phyloP scores from a whole-genome alignment of 306 rosid species.

The Glycine tomentella region DNA sequence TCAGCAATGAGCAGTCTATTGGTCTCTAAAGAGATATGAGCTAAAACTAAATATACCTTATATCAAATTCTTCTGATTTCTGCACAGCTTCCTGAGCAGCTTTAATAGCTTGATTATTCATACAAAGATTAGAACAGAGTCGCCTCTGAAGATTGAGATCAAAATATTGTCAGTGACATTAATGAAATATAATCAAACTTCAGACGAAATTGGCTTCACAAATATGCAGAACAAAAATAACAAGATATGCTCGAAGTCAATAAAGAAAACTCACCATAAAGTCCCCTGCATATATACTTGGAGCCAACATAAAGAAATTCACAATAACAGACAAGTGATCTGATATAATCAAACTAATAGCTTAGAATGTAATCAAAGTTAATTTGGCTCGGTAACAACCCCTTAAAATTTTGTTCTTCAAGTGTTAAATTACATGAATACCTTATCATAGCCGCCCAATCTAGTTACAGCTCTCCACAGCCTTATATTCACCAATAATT shows the following conservation, averaged over 20 bases:
- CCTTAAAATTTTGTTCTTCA: background rate
- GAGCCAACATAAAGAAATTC: too few relatives aligned
- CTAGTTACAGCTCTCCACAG: constrained; percentile 92
- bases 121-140: constrained; percentile 95
- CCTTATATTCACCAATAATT: constrained; percentile 63
- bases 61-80: constrained; percentile 93
- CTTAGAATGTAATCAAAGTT: constrained; percentile 2
- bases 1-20: constrained; percentile 23
- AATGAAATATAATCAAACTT: constrained; percentile 19
- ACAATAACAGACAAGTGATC: constrained; percentile 24
- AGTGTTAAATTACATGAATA: constrained; percentile 45
- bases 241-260: constrained; percentile 19
- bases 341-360: constrained; percentile 32
- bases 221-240: constrained; percentile 15
- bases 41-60: constrained; percentile 62
- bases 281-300: constrained; percentile 96
- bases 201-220: background rate
- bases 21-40: background rate
- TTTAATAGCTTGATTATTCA: constrained; percentile 94
- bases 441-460: constrained; percentile 99
- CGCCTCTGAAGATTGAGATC: constrained; percentile 70
- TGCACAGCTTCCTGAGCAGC: constrained; percentile 98
- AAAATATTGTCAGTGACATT: constrained; percentile 35
- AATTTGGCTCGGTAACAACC: constrained; percentile 37
- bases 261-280: constrained; percentile 76